Evolutionary conservation across 345 rosid genomes (phyloP).

Genomic region (Schrenkiella parvula): DNA sequence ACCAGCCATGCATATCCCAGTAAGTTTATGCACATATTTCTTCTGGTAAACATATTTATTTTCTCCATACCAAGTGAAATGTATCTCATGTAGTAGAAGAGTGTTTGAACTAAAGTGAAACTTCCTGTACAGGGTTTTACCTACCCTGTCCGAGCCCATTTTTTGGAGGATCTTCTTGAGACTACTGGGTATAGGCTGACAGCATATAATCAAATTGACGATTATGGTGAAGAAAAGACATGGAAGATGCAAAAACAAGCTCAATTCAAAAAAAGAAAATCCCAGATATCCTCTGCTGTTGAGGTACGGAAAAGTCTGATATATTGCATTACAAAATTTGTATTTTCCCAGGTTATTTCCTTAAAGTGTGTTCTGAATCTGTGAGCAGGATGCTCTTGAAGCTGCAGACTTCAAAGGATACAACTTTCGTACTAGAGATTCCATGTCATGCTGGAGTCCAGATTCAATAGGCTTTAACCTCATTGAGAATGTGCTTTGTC

Average conservation of each 20-base stretch:
- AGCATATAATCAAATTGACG: conserved; percentile 84
- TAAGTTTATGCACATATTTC: conserved; percentile 37
- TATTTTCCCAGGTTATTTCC: conserved; percentile 4
- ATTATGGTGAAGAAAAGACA: conserved; percentile 88
- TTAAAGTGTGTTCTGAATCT: conserved; percentile 17
- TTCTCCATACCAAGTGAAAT: neutral
- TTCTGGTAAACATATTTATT: neutral
- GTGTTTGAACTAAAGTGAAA: conserved; percentile 5
- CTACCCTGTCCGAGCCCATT: conserved; percentile 76
- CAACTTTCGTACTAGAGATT: conserved; percentile 55
- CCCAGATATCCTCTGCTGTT: conserved; percentile 70
- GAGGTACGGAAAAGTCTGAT: conserved; percentile 53
- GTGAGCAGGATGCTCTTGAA: conserved; percentile 69
- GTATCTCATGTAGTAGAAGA: neutral
- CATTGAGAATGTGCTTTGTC: conserved; percentile 78
- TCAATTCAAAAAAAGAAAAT: conserved; percentile 73
- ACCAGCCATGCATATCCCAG: conserved; percentile 82
- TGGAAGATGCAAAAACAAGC: conserved; percentile 98
- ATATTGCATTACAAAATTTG: neutral
- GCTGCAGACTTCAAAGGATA: conserved; percentile 55
- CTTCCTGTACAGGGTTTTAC: conserved; percentile 73
- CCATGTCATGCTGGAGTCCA: conserved; percentile 85
- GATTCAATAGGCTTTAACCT: conserved; percentile 94
- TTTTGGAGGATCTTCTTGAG: conserved; percentile 81
- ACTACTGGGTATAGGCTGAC: conserved; percentile 71